Evolutionary conservation across 345 rosid species (phyloP), one percentile per base, ranked within the genome.

Genomic region (Isatis tinctoria): DNA sequence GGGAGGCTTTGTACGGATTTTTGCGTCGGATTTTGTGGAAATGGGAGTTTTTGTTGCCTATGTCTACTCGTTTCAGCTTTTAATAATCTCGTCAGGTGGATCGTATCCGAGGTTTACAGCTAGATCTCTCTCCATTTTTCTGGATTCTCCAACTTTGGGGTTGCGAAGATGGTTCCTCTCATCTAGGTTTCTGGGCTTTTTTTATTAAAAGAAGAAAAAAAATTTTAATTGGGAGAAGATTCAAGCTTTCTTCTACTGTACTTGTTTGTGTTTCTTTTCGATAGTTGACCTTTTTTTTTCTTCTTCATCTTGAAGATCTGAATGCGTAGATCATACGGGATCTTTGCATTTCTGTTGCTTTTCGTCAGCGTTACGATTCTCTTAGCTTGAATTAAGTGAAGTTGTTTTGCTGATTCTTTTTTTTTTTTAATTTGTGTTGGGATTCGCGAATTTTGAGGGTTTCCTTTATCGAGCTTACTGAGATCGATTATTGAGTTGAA

Each of bases 301-400:
- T 11, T 18, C 10, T 30, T 67, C 3, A 8, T 52, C 62, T 75
- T 57, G 80, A 64, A 76, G 71, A 76, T 76, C 80, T 70, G 47
- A 70, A 48, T 54, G 67, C 76, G 76, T 76, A 70, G 67, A 76
- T 70, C 72, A 76, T 57, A 70, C 67, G 76, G 62, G 80, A 76
- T 70, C 76, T 76, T 74, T 44, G 2, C 68, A 51, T 52, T 63
- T 61, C 36, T 20, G 64, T 44, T 45, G 40, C 75, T 76, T 76
- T 76, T 56, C 75, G 67, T 76, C 53, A 54, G 45, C 75, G 67
- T 76, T 70, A 70, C 72, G 72, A 64, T 76, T 70, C 70, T 62
- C 24, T 58, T 65, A 47, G 30, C 73, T 74, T 58, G 24, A 36
- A 36, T 65, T 56, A 3, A 73, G 54, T 63, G 63, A 40, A 43